Evolutionary conservation across 768 basidiomycete genomes (phyloP).

Genomic region (Boletellus sp.): DNA sequence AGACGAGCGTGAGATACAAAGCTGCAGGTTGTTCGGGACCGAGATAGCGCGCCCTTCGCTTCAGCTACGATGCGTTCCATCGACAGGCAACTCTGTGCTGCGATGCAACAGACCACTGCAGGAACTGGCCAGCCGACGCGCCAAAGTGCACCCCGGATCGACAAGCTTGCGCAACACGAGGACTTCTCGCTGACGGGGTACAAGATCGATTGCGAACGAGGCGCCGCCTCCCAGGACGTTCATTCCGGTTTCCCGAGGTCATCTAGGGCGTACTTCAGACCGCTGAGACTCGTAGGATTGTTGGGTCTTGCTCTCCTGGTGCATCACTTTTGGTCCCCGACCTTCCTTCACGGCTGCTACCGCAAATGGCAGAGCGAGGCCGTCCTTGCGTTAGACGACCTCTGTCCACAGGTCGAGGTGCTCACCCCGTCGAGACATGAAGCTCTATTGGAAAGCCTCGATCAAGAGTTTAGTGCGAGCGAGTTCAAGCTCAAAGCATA

Average conservation of each 20-base stretch:
- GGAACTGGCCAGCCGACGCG: not conserved
- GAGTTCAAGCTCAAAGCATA: conserved; percentile 30
- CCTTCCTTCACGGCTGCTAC: not conserved
- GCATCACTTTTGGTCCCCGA: conserved; percentile 5
- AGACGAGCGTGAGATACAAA: too few species aligned
- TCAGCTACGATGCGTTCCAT: not conserved
- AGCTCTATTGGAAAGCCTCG: conserved; percentile 21
- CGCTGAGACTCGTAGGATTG: conserved; percentile 1
- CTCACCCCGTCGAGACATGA: conserved; percentile 14
- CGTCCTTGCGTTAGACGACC: conserved; percentile 1
- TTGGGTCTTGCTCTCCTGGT: conserved; percentile 10
- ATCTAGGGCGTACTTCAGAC: not conserved
- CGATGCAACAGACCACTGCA: conserved; percentile 2
- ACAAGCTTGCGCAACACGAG: not conserved
- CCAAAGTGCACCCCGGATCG: not conserved
- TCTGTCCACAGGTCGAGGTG: conserved; percentile 29
- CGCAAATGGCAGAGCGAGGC: not conserved
- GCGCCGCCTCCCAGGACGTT: not conserved
- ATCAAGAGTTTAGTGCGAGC: conserved; percentile 17
- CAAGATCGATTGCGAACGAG: conserved; percentile 15
- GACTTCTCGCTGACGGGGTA: not conserved
- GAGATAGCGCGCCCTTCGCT: too few species aligned
- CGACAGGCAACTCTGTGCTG: conserved; percentile 7
- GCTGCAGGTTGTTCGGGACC: too few species aligned
- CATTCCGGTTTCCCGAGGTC: not conserved